Base-by-base conservation (phyloP, 306 rosid species). In the Biancaea sappan region DNA sequence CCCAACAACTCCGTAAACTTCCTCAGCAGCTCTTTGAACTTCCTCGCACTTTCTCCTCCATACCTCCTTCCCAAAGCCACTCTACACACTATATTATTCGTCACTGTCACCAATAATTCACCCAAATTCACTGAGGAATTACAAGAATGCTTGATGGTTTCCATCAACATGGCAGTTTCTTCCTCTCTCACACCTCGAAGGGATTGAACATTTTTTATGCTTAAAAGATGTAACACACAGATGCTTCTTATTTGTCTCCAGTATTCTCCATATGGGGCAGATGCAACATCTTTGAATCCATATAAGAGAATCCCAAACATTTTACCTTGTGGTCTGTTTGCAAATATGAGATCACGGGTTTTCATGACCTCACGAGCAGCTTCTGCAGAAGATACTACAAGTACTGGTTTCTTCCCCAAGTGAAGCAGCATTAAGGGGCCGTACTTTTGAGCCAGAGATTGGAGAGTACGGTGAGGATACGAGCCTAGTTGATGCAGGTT, bases 401-500 rank as follows among this genome's bases (percentile, higher is more conserved):
- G 81, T 43, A 76, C 67, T 1, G 84, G 88, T 0, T 65, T 40
- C 31, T 31, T 71, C 8, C 91, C 89, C 0, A 87, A 71, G 66
- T 65, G 89, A 53, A 89, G 84, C 7, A 78, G 75, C 93, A 86
- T 82, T 9, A 84, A 47, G 8, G 81, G 78, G 34, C 89, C 91
- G 40, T 87, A 66, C 18, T 50, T 66, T 41, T 72, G 32, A 40
- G 92, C 72, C 7, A 87, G 4, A 29, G 60, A 38, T 58, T 11
- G 68, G 40, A 87, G 84, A 0, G 82, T 51, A 13, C 60, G 84
- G 32, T 85, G 82, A 59, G 90, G 81, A 1, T 15, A 51, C 7
- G 4, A 2, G 26, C 90, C 88, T 5, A 85, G 31, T 69, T 83
- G 88, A 37, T 81, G 86, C 16, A 88, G 74, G 63, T 88, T 83